phyloP scores from a whole-genome alignment of 1,284 basidiomycete genomes.

The Pascua sp. region DNA sequence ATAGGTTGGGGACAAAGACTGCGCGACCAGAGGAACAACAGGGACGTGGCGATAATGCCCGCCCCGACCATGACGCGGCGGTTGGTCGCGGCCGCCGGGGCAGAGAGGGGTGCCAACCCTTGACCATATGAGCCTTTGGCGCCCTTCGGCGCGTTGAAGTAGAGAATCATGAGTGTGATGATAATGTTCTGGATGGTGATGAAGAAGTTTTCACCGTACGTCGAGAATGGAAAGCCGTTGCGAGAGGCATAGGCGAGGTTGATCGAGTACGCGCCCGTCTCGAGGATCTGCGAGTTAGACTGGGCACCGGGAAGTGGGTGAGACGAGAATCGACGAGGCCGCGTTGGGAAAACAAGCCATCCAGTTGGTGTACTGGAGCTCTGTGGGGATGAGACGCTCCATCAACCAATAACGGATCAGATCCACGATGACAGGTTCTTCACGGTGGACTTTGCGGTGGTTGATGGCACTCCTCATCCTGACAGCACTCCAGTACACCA shows the following conservation, averaged over 20 bases:
- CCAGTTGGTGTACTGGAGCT: not conserved
- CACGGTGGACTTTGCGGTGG: too few relatives aligned
- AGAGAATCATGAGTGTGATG: constrained; percentile 76
- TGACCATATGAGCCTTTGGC: not conserved
- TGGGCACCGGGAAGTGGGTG: not conserved
- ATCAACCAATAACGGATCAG: too few relatives aligned
- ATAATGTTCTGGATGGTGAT: constrained; percentile 76
- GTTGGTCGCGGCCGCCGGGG: not conserved
- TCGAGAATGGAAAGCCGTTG: constrained; percentile 83
- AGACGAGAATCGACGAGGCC: too few relatives aligned
- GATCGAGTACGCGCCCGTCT: constrained; percentile 81
- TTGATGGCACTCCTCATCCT: too few relatives aligned
- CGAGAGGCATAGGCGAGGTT: constrained; percentile 80
- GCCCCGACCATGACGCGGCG: constrained; percentile 45
- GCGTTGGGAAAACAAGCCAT: not conserved
- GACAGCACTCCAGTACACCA: too few relatives aligned
- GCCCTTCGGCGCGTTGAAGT: constrained; percentile 43
- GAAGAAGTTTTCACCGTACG: constrained; percentile 91
- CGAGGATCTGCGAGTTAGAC: constrained; percentile 53
- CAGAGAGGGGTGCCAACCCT: not conserved
- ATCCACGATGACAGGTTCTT: too few relatives aligned
- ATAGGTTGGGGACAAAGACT: constrained; percentile 36
- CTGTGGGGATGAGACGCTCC: not conserved
- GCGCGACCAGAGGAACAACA: constrained; percentile 54
- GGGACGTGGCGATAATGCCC: constrained; percentile 49